Base-by-base conservation (phyloP, 192 early-diverging fungal species). In the Obelidium mucronatum region DNA sequence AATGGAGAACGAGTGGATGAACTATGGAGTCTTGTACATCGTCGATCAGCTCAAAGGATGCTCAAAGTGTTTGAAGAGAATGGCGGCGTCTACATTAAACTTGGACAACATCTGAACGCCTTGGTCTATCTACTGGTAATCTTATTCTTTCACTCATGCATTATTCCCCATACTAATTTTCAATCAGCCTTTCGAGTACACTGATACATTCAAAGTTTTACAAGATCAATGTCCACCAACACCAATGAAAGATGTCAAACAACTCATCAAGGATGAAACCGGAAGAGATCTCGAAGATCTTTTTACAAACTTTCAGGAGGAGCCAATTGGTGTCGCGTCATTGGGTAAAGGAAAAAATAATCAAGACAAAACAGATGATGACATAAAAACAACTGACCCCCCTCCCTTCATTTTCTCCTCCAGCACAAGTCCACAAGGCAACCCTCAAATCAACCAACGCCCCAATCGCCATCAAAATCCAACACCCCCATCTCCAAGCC, bases 401-500 rank as follows among this genome's bases (percentile, higher is more conserved):
- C n/a, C n/a, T n/a, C n/a, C n/a, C n/a, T n/a, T n/a, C n/a, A n/a
- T n/a, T n/a, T 44, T 44, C 17, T 8, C 11, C 5, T 34, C 6
- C 63, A 52, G 67, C 96, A 2, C 96, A 98, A 67, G 96, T 98
- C 8, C 96, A 98, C 72, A 84, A 88, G 28, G 96, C 94, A 0
- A n/a, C 81, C 37, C 80, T 97, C 34, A 78, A 86, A 48, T 17
- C 78, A 24, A 88, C 83, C 3, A 90, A 92, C 22, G 77, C 84
- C 22, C 86, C 89, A 67, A 95, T 98, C 3, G 96, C 96, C 0
- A 92, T 98, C 79, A 98, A 98, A 79, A 84, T 98, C 36, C 95
- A 98, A 79, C 96, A 98, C 63, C 93, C 94, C 0, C 87, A 87
- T 63, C 83, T 98, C 36, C 86, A 93, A 39, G 84, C 89, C 28